A percentile compares a stretch with the other conserved stretches of the same genome.
Evolutionary conservation across 805 yeast genomes (phyloP).

Genomic region (Suhomyces canberraensis): DNA sequence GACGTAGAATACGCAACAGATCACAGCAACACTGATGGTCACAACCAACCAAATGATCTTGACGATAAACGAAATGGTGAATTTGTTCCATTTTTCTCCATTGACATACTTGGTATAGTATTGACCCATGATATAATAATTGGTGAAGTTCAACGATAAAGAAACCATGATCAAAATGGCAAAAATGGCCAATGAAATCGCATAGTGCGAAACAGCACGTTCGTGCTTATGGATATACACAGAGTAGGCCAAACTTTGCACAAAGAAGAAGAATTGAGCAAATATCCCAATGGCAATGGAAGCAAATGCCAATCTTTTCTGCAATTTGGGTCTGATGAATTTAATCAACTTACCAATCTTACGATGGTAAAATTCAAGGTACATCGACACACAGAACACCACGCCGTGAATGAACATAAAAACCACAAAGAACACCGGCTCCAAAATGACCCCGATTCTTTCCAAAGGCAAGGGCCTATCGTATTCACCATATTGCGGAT

Average conservation of each 20-base stretch:
- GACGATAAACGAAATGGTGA: slow-evolving; percentile 23
- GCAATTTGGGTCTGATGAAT: slow-evolving; percentile 22
- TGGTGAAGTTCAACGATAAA: slow-evolving; percentile 23
- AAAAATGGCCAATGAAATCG: slow-evolving; percentile 21
- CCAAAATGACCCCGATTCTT: slow-evolving; percentile 22
- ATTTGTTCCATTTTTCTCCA: slow-evolving; percentile 27
- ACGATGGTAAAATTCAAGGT: slow-evolving; percentile 26
- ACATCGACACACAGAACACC: slow-evolving; percentile 21
- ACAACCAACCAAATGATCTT: slow-evolving; percentile 23
- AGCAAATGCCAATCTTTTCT: slow-evolving; percentile 22
- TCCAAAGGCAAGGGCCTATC: slow-evolving; percentile 23
- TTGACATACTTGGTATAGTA: slow-evolving; percentile 26
- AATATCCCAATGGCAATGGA: slow-evolving; percentile 19
- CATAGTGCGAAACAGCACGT: slow-evolving; percentile 19
- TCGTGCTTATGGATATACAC: slow-evolving; percentile 14
- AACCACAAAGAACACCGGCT: slow-evolving; percentile 20
- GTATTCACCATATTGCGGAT: slow-evolving; percentile 20
- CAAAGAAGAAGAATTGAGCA: slow-evolving; percentile 21
- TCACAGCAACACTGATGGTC: slow-evolving; percentile 18
- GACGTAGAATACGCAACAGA: slow-evolving; percentile 21
- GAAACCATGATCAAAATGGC: slow-evolving; percentile 24
- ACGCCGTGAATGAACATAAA: slow-evolving; percentile 21
- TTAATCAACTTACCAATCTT: slow-evolving; percentile 28
- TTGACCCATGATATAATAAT: slow-evolving; percentile 29
- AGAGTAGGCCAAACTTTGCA: slow-evolving; percentile 16